Evolutionary conservation across 306 rosid species (phyloP).

Genomic region (Psophocarpus tetragonolobus): DNA sequence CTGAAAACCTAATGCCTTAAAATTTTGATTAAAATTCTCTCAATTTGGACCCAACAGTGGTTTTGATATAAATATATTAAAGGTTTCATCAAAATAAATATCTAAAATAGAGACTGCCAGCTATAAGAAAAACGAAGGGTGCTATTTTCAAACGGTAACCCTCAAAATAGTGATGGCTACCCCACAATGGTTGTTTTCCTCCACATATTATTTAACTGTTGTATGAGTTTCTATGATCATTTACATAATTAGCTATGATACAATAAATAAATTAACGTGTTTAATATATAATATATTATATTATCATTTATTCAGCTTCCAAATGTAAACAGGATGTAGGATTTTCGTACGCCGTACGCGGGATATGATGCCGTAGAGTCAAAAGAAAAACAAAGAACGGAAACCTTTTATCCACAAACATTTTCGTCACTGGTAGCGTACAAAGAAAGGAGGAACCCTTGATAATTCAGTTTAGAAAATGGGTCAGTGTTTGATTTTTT

Average conservation of each 20-base stretch:
- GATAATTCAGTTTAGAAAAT: not conserved
- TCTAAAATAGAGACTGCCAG: no score
- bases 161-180: not conserved
- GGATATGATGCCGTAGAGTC: not conserved
- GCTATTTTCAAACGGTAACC: not conserved
- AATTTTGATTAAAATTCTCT: no score
- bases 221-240: not conserved
- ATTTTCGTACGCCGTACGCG: not conserved
- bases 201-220: not conserved
- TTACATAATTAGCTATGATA: not conserved
- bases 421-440: not conserved
- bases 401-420: not conserved
- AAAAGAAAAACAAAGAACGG: not conserved
- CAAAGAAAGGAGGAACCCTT: not conserved
- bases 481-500: not conserved
- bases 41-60: no score
- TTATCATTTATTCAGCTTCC: not conserved
- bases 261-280: not conserved
- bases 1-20: no score
- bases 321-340: not conserved
- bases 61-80: no score
- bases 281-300: not conserved
- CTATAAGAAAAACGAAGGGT: not conserved
- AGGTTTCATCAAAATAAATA: no score
- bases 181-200: no score